Evolutionary conservation across 139 green algal genomes (phyloP).

Genomic region (Chlorella sp.): DNA sequence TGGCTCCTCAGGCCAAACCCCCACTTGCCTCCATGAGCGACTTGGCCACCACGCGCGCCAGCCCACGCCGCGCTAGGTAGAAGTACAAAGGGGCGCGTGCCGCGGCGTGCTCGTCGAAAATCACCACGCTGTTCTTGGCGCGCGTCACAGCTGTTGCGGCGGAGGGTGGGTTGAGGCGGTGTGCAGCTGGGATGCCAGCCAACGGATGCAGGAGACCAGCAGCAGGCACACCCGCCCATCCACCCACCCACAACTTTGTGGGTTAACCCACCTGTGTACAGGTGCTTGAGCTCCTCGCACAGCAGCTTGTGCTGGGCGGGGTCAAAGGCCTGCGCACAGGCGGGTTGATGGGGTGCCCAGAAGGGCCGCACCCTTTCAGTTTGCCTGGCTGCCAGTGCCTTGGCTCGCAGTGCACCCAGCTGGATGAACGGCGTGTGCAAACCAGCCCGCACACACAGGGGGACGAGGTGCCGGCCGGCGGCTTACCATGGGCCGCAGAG

Average conservation of each 20-base stretch:
- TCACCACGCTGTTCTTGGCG: conserved; percentile 49
- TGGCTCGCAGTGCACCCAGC: no score
- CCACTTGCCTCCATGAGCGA: conserved; percentile 33
- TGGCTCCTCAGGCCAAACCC: background rate
- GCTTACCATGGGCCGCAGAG: conserved; percentile 8
- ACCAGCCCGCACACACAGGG: no score
- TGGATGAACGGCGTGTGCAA: no score
- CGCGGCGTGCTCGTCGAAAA: conserved; percentile 60
- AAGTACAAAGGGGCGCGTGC: conserved; percentile 54
- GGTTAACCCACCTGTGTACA: conserved; percentile 64
- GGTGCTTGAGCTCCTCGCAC: conserved; percentile 79
- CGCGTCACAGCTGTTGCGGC: conserved; percentile 64
- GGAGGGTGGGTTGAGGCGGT: background rate
- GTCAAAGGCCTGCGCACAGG: conserved; percentile 32
- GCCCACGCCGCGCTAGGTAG: conserved; percentile 38
- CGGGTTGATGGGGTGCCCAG: no score
- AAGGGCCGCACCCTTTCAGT: no score
- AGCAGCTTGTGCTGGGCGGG: conserved; percentile 59
- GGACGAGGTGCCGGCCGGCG: background rate
- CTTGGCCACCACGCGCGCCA: conserved; percentile 30
- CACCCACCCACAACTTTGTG: background rate
- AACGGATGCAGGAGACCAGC: background rate
- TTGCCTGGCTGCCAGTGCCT: no score
- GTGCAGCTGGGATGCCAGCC: background rate
- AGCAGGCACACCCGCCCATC: no score